Evolutionary conservation across 805 yeast species (phyloP), one percentile per base, ranked within the genome.

Genomic region (Metschnikowia amazonensis): DNA sequence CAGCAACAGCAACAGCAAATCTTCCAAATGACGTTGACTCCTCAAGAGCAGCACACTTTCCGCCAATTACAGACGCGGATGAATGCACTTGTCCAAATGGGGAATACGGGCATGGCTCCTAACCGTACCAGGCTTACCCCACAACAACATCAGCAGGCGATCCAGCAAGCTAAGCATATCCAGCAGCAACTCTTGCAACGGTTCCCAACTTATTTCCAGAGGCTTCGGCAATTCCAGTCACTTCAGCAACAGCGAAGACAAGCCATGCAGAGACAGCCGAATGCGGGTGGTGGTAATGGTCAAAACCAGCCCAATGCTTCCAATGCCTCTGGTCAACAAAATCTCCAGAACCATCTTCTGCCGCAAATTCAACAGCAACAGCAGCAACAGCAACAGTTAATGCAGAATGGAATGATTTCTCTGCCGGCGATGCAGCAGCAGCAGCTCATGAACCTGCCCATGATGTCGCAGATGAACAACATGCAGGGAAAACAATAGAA

Each of bases 1-100:
- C 74, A 68, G 46, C 72, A 67, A 42, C 74, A 70, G 42, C 75
- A 71, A 43, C 75, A 71, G 51, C 75, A 71, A 47, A 66, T 71
- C n/a, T 70, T 71, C 65, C 75, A 68, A 42, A 64, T 53, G 47
- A 57, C 72, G 9, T 60, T 71, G 37, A 55, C 68, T 3, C 68
- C 74, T 1, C 70, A 69, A 44, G 76, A 71, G 46, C 76, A 71
- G 45, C 72, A 65, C 40, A 52, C 60, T 4, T 71, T 68, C 60
- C 63, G 68, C 46, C 75, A 70, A 40, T 53, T 67, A 44, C 76
- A 71, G 48, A 50, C 62, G 2, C 59, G 67, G 34, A 67, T 70
- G 67, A 65, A 60, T 45, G 64, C 74, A 2, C 66, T 70, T 39
- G 70, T 67, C 2, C 60, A 61, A 44, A 70, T 71, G 74, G 72